These are phyloP conservation scores for Cicer arietinum DNA, from an alignment of 306 rosid genomes.

Conservation along the genomic window DNA sequence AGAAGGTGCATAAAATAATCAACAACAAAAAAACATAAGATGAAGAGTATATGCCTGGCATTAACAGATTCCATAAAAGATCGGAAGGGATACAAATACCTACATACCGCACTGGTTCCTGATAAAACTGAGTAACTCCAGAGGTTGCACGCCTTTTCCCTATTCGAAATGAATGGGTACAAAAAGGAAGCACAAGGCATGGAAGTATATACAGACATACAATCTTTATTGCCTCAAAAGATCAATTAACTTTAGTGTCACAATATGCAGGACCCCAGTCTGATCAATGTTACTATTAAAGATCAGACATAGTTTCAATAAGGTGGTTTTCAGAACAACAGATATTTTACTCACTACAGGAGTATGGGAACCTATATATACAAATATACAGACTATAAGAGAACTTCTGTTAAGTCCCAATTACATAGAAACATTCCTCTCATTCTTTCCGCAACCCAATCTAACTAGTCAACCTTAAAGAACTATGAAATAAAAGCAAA, in stretches of 20 bases:
- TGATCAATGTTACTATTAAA: conserved; percentile 29
- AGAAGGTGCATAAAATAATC: conserved; percentile 11
- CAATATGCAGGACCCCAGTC: conserved; percentile 16
- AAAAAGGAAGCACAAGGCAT: conserved; percentile 64
- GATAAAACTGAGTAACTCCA: conserved; percentile 90
- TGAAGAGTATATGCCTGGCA: conserved; percentile 42
- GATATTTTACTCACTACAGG: neutral
- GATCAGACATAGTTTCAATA: conserved; percentile 18
- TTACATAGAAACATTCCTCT: conserved; percentile 16
- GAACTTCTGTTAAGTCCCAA: conserved; percentile 2
- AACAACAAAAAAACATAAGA: conserved; percentile 37
- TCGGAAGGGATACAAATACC: conserved; percentile 73
- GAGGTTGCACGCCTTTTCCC: conserved; percentile 96
- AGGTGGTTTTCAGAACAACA: conserved; percentile 4
- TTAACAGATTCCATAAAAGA: conserved; percentile 57
- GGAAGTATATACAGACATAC: conserved; percentile 55
- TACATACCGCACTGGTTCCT: conserved; percentile 88
- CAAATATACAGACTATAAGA: conserved; percentile 22
- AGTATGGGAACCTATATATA: conserved; percentile 7
- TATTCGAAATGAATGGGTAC: conserved; percentile 80
- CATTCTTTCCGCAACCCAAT: conserved; percentile 17
- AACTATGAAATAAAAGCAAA: conserved; percentile 30
- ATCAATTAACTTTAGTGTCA: conserved; percentile 50
- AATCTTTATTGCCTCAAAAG: conserved; percentile 48
- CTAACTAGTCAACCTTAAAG: conserved; percentile 21